Base-by-base conservation (phyloP, 1,284 basidiomycete genomes). In the Tilletiopsis washingtonensis region DNA sequence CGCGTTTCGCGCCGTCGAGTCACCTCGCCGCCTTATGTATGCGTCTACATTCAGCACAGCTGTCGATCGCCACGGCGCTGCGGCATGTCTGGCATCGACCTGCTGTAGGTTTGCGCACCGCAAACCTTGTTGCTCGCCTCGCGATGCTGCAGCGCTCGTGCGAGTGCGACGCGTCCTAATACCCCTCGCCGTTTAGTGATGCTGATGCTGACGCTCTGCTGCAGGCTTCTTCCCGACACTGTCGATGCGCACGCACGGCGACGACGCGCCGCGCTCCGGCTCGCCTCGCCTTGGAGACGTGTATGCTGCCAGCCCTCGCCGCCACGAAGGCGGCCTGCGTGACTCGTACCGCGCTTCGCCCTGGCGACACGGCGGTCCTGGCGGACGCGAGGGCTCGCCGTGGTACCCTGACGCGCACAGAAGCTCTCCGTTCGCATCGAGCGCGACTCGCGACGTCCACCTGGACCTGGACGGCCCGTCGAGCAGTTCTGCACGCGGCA, bases 351-450 rank as follows among this genome's bases (percentile, higher is more conserved):
- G 49, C n/a, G 49, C 44, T 1, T 34, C 49, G 41, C 43, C 43
- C 34, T 20, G 21, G 15, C 49, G 60, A 56, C 47, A 56, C 52
- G 45, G 45, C 21, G n/a, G 17, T 15, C 25, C 20, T 26, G 37
- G 40, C 9, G 55, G 56, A 12, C 50, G 67, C 21, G 67, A 70
- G 26, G 58, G 53, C 23, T 62, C 64, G 5, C 59, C 66, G 5
- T 70, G 67, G 67, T 64, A 59, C 34, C 53, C 50, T 34, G 64
- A 68, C 26, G 54, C 54, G 32, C 9, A 14, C 12, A 62, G 68
- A 26, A 62, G 56, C 21, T 69, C 68, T 14, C 68, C 68, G 5
- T 70, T 69, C 40, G 68, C 68, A 21, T 64, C 64, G 2, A 59
- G 56, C 24, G 61, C 62, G n/a, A 55, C 59, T 11, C 54, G 59